Percentiles rank a stretch among this genome's conserved stretches.
Evolutionary conservation across 2,329 filamentous ascomycete species (phyloP).

Genomic region (Mariannaea sp.): DNA sequence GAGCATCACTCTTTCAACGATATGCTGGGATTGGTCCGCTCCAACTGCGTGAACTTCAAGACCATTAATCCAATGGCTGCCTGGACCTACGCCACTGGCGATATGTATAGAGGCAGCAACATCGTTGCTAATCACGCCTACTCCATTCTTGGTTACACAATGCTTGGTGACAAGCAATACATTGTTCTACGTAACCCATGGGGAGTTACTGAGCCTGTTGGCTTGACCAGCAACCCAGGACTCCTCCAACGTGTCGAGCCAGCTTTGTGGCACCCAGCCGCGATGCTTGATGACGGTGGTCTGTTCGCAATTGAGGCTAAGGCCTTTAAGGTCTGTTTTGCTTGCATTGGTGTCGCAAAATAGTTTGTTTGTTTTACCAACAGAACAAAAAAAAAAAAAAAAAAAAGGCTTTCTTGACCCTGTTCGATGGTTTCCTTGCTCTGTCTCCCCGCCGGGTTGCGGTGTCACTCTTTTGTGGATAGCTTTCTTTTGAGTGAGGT

Average conservation of each 20-base stretch:
- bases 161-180: slow-evolving; percentile 46
- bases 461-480: too few relatives aligned
- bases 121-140: slow-evolving; percentile 53
- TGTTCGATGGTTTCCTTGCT: too few relatives aligned
- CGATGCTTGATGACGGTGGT: slow-evolving; percentile 44
- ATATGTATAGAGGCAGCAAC: slow-evolving; percentile 47
- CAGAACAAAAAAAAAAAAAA: too few relatives aligned
- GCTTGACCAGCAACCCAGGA: slow-evolving; percentile 47
- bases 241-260: slow-evolving; percentile 46
- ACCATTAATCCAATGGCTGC: slow-evolving; percentile 50
- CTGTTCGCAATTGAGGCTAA: slow-evolving; percentile 44
- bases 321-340: slow-evolving; percentile 46
- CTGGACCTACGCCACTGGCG: slow-evolving; percentile 47
- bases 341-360: slow-evolving; percentile 34
- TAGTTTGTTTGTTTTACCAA: too few relatives aligned
- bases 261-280: slow-evolving; percentile 45
- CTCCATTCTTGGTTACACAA: slow-evolving; percentile 47
- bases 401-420: too few relatives aligned
- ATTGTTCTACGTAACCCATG: slow-evolving; percentile 51
- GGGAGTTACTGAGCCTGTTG: slow-evolving; percentile 49
- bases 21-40: slow-evolving; percentile 46
- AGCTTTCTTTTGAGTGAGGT: too few relatives aligned
- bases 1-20: slow-evolving; percentile 41
- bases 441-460: too few relatives aligned
- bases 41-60: slow-evolving; percentile 48